A percentile compares a stretch with the other conserved stretches of the same genome.
Conservation (phyloP, 164 flowering plant species). For the Chimonanthus praecox region DNA sequence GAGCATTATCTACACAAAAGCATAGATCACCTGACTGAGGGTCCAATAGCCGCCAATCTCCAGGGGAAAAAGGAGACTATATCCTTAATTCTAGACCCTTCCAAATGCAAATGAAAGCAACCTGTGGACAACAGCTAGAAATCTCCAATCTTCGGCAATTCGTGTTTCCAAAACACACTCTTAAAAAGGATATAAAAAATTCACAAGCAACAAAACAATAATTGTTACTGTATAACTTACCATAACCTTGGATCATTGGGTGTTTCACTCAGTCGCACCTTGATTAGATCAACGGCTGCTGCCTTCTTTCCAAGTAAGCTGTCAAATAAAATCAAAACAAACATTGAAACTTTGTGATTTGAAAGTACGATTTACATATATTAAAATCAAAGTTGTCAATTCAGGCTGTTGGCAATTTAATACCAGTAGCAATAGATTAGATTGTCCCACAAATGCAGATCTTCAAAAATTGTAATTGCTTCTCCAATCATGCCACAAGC, state of each 20-base stretch:
- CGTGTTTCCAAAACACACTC: too few relatives aligned
- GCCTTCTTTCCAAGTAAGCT: constrained; percentile 86
- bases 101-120: too few relatives aligned
- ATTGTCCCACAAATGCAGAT: constrained; percentile 93
- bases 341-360: constrained; percentile 3
- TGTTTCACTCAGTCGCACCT: constrained; percentile 45
- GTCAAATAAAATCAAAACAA: constrained; percentile 6
- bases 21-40: background rate
- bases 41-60: too few relatives aligned
- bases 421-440: constrained; percentile 84
- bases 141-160: too few relatives aligned
- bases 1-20: background rate
- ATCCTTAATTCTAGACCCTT: too few relatives aligned
- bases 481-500: constrained; percentile 85
- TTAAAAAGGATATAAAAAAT: too few relatives aligned
- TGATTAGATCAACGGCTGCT: constrained; percentile 90
- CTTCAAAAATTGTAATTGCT: constrained; percentile 77
- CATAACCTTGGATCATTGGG: constrained; percentile 86
- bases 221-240: constrained; percentile 28
- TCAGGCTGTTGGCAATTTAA: background rate
- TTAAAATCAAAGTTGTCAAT: background rate
- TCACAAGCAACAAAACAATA: too few relatives aligned
- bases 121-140: too few relatives aligned
- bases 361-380: background rate
- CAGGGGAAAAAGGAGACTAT: too few relatives aligned